phyloP scores from a whole-genome alignment of 768 basidiomycete genomes.

The Boletus sp. region DNA sequence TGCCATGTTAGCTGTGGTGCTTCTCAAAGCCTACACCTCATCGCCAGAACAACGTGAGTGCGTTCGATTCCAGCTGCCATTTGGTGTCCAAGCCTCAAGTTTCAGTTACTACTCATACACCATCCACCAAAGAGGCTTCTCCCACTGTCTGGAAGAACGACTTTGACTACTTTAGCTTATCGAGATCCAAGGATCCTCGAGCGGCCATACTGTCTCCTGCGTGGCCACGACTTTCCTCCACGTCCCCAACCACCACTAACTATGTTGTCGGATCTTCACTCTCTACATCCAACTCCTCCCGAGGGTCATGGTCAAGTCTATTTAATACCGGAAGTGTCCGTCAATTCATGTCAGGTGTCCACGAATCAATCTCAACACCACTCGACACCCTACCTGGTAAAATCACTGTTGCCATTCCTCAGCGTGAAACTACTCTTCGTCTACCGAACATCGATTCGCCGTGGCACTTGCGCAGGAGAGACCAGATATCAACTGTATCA shows the following conservation, averaged over 20 bases:
- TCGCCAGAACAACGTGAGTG: slow-evolving; percentile 16
- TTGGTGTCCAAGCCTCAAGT: background rate
- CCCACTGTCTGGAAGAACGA: slow-evolving; percentile 27
- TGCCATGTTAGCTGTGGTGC: slow-evolving; percentile 68
- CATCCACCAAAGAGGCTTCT: slow-evolving; percentile 17
- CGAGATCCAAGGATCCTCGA: slow-evolving; percentile 36
- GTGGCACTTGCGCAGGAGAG: slow-evolving; percentile 27
- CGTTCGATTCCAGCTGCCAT: background rate
- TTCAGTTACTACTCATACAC: slow-evolving; percentile 7
- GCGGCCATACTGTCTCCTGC: slow-evolving; percentile 44
- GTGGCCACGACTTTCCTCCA: slow-evolving; percentile 48
- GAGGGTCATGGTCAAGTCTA: slow-evolving; percentile 78
- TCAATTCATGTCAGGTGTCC: slow-evolving; percentile 63
- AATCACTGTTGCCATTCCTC: slow-evolving; percentile 26
- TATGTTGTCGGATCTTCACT: slow-evolving; percentile 38
- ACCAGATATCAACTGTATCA: slow-evolving; percentile 25
- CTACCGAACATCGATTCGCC: slow-evolving; percentile 28
- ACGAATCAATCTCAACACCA: slow-evolving; percentile 46
- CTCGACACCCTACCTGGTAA: slow-evolving; percentile 24
- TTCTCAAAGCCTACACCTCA: slow-evolving; percentile 46
- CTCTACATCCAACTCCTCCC: slow-evolving; percentile 58
- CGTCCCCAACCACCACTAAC: slow-evolving; percentile 40
- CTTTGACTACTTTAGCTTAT: slow-evolving; percentile 58
- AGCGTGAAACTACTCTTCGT: slow-evolving; percentile 18
- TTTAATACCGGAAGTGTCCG: slow-evolving; percentile 65